These are phyloP conservation scores for Hypoxylon sp. DNA, from an alignment of 2,329 filamentous ascomycete species.

Conservation along the genomic window DNA sequence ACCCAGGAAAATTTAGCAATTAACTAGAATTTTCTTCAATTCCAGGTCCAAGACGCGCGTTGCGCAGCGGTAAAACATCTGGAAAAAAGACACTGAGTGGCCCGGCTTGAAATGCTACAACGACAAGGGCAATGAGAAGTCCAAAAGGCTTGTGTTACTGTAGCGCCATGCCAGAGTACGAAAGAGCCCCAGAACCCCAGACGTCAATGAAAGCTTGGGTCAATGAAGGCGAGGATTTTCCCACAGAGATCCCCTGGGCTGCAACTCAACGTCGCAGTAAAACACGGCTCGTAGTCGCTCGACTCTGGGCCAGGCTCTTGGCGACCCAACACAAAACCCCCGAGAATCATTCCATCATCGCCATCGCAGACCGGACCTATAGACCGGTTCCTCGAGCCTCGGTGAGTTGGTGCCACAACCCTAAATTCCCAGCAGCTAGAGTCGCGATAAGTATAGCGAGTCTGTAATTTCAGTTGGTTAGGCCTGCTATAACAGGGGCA, in stretches of 20 bases:
- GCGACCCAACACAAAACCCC: conserved; percentile 27
- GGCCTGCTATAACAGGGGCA: conserved; percentile 6
- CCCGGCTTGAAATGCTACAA: conserved; percentile 31
- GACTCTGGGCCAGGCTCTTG: conserved; percentile 34
- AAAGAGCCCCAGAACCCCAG: conserved; percentile 20
- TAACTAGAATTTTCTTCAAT: conserved; percentile 3
- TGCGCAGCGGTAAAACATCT: conserved; percentile 26
- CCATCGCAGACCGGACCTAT: conserved; percentile 25
- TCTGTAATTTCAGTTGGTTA: conserved; percentile 13
- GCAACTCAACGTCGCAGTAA: conserved; percentile 33
- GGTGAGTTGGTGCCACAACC: conserved; percentile 28
- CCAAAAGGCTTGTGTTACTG: conserved; percentile 10
- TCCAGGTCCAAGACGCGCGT: conserved; percentile 8
- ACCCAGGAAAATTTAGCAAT: conserved; percentile 12
- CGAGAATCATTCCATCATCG: conserved; percentile 19
- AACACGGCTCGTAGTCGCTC: conserved; percentile 34
- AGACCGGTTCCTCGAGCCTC: conserved; percentile 27
- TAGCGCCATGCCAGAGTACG: conserved; percentile 11
- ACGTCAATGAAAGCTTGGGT: conserved; percentile 36
- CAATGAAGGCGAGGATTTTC: conserved; percentile 16
- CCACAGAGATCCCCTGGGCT: conserved; percentile 12
- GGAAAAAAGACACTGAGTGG: conserved; percentile 9
- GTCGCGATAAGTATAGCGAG: conserved; percentile 13
- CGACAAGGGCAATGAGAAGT: conserved; percentile 22
- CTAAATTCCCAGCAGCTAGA: conserved; percentile 12